A percentile compares a stretch with the other conserved stretches of the same genome.
Conservation (phyloP, 495 filamentous ascomycete genomes). For the Hypoxylon fuscum region DNA sequence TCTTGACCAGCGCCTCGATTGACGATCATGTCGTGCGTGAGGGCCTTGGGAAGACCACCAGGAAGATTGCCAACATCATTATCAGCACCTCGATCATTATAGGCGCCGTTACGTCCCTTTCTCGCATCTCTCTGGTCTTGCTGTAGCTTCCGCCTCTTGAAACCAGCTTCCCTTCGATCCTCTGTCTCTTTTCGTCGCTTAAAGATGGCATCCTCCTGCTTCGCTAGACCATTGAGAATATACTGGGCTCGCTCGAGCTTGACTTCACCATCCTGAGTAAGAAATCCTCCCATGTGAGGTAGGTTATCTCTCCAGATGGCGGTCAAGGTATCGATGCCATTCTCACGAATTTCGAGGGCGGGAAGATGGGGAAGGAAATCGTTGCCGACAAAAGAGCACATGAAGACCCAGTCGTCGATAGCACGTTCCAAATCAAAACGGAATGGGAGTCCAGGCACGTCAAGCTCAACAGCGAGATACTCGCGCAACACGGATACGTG, state of each 20-base stretch:
- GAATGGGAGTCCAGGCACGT: slow-evolving; percentile 77
- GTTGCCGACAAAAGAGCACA: slow-evolving; percentile 99
- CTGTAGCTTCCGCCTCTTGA: slow-evolving; percentile 78
- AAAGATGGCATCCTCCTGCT: slow-evolving; percentile 97
- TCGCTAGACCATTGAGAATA: slow-evolving; percentile 88
- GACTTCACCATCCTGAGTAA: slow-evolving; percentile 93
- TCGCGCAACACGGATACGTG: slow-evolving; percentile 91
- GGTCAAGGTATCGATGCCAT: slow-evolving; percentile 95
- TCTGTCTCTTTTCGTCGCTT: slow-evolving; percentile 81
- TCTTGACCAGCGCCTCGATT: slow-evolving; percentile 78
- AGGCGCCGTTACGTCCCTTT: slow-evolving; percentile 51
- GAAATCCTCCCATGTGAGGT: slow-evolving; percentile 88
- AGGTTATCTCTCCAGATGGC: slow-evolving; percentile 96
- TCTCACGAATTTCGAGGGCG: slow-evolving; percentile 94
- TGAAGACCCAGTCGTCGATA: slow-evolving; percentile 99
- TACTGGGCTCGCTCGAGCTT: slow-evolving; percentile 86
- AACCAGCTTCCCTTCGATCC: slow-evolving; percentile 78
- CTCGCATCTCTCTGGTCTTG: slow-evolving; percentile 69
- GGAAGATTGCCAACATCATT: slow-evolving; percentile 23
- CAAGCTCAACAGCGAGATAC: slow-evolving; percentile 89
- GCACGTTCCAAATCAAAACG: slow-evolving; percentile 91
- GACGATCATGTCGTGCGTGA: slow-evolving; percentile 89
- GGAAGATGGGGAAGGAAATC: slow-evolving; percentile 98
- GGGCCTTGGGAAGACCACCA: slow-evolving; percentile 57
- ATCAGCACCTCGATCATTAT: slow-evolving; percentile 58